These are phyloP conservation scores for Fusarium vanettenii DNA, from an alignment of 2,329 filamentous ascomycete genomes.

Conservation along the genomic window DNA sequence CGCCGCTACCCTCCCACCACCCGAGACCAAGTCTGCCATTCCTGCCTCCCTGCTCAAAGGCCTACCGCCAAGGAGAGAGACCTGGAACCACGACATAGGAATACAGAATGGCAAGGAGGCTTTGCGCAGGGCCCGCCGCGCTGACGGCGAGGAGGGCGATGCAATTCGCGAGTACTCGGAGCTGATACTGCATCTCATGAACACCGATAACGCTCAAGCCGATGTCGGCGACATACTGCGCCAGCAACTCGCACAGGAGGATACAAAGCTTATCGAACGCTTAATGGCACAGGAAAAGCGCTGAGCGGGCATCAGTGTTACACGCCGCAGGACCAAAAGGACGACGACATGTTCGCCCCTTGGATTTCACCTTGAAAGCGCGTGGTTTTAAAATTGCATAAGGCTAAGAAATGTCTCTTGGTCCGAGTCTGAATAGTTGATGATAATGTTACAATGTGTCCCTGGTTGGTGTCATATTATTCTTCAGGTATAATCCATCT, in stretches of 20 bases:
- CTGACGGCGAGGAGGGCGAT: slow-evolving; percentile 66
- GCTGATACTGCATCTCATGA: slow-evolving; percentile 63
- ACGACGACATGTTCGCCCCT: not conserved
- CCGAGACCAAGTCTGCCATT: slow-evolving; percentile 44
- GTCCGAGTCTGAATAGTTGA: slow-evolving; percentile 20
- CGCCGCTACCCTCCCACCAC: slow-evolving; percentile 61
- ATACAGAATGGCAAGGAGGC: slow-evolving; percentile 66
- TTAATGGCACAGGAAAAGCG: slow-evolving; percentile 60
- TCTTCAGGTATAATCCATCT: slow-evolving; percentile 1
- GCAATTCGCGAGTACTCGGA: slow-evolving; percentile 71
- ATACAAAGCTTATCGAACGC: slow-evolving; percentile 61
- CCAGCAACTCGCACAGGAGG: slow-evolving; percentile 59
- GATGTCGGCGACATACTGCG: slow-evolving; percentile 54
- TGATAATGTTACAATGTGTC: slow-evolving; percentile 26
- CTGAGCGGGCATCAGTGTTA: slow-evolving; percentile 23
- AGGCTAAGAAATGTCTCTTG: slow-evolving; percentile 9
- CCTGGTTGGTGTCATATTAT: slow-evolving; percentile 29
- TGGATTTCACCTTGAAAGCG: not conserved
- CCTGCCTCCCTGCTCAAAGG: slow-evolving; percentile 50
- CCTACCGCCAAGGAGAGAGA: slow-evolving; percentile 49
- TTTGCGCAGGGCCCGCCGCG: slow-evolving; percentile 62
- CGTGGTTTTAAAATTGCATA: not conserved
- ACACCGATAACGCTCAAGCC: slow-evolving; percentile 43
- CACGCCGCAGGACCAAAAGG: not conserved
- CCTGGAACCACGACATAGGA: slow-evolving; percentile 70